Base-by-base conservation (phyloP, 2,329 filamentous ascomycete species). In the Pseudonectria buxi region DNA sequence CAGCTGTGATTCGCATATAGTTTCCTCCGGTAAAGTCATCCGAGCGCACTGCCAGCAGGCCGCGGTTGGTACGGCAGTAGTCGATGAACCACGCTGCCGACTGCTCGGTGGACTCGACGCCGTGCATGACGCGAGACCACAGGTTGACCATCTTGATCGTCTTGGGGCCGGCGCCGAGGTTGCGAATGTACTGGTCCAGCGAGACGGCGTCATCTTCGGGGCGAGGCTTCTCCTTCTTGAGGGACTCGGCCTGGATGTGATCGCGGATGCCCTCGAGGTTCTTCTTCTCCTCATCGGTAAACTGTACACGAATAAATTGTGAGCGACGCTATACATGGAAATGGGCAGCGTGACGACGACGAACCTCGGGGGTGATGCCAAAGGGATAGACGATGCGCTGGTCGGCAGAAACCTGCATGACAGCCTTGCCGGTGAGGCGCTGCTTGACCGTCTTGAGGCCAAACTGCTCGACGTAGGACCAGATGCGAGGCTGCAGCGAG, bases 401-500 rank as follows among this genome's bases (percentile, higher is more conserved):
- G 4, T 62, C 65, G 28, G 65, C 55, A 1, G 50, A 47, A 6
- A 61, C 58, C 32, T 72, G 57, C 24, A 69, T 51, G 1, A 72
- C 56, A 9, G 56, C 60, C 3, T 63, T 57, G 1, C 73, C 71
- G 12, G 32, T 37, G n/a, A 63, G 66, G 24, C 69, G 69, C 46
- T 78, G 73, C 46, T 63, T 58, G 1, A 41, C 57, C 1, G 69
- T 40, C 16, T 71, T 63, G 1, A 68, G 45, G 0, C 62, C 60
- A 32, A 66, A 70, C 26, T 53, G 43, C 30, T 59, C 45, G 0
- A 62, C 62, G 7, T 73, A 50, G 0, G 50, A 56, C 43, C 54
- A 67, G 32, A 77, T 64, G 4, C 56, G 55, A 16, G 46, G 56
- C 42, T 79, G 74, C 33, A 65, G 72, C 1, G 58, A 66, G 34